These are phyloP conservation scores for Drosera spatulata DNA, from an alignment of 179 eudicot species.

Conservation along the genomic window DNA sequence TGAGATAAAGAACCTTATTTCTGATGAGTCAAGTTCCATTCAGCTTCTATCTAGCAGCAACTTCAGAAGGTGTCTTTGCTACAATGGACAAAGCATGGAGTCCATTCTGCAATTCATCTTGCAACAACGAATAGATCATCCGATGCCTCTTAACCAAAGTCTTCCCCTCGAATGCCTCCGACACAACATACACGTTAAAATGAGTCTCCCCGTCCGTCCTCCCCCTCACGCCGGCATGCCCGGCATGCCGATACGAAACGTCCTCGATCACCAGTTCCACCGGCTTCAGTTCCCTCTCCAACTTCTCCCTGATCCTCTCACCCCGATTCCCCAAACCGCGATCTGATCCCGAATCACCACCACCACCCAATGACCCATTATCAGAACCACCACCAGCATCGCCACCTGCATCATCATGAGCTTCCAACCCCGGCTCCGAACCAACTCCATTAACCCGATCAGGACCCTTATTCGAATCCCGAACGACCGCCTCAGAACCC, in stretches of 20 bases:
- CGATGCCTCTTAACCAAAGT: conserved; percentile 91
- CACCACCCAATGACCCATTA: background rate
- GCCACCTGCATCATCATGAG: background rate
- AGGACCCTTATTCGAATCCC: too few species aligned
- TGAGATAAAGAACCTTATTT: background rate
- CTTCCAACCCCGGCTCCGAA: background rate
- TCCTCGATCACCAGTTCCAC: conserved; percentile 55
- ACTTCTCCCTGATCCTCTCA: conserved; percentile 48
- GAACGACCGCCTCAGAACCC: too few species aligned
- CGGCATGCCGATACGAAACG: conserved; percentile 87
- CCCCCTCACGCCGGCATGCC: conserved; percentile 61
- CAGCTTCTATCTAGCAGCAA: conserved; percentile 3
- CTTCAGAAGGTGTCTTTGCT: conserved; percentile 83
- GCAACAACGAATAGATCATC: conserved; percentile 58
- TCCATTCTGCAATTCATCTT: conserved; percentile 82
- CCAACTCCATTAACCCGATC: too few species aligned
- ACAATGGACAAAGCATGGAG: conserved; percentile 76
- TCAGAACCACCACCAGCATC: background rate
- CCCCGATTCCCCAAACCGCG: conserved; percentile 45
- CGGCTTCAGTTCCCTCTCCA: conserved; percentile 61
- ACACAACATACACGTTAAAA: conserved; percentile 65
- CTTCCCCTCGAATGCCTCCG: conserved; percentile 66
- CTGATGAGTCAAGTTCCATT: background rate
- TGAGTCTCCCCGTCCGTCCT: conserved; percentile 68
- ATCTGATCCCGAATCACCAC: background rate